phyloP scores from a whole-genome alignment of 2,329 filamentous ascomycete genomes.

The Neodidymelliopsis sp. region DNA sequence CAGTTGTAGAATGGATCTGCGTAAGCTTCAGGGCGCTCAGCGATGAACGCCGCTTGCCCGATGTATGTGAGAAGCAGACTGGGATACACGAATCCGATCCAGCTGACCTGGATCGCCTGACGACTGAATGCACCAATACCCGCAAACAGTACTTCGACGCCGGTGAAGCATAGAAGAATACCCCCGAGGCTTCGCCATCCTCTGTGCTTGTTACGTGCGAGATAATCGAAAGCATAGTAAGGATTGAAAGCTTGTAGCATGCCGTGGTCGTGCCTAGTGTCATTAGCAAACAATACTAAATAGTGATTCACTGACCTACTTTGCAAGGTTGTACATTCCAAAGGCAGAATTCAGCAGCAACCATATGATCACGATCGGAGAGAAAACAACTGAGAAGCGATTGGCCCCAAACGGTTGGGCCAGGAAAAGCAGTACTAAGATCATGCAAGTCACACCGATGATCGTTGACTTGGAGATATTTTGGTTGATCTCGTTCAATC shows the following conservation, averaged over 20 bases:
- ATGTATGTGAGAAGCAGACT: slow-evolving; percentile 72
- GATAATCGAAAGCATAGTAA: slow-evolving; percentile 67
- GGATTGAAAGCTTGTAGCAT: slow-evolving; percentile 63
- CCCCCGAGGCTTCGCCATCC: slow-evolving; percentile 73
- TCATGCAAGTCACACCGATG: slow-evolving; percentile 69
- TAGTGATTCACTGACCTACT: slow-evolving; percentile 14
- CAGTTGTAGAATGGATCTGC: slow-evolving; percentile 78
- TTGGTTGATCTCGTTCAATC: slow-evolving; percentile 63
- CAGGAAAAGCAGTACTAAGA: slow-evolving; percentile 68
- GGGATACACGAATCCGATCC: slow-evolving; percentile 73
- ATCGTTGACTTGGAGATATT: slow-evolving; percentile 65
- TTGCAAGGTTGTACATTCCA: slow-evolving; percentile 63
- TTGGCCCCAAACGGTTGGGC: slow-evolving; percentile 71
- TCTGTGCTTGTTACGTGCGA: slow-evolving; percentile 64
- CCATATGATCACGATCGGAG: slow-evolving; percentile 73
- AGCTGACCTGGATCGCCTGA: slow-evolving; percentile 74
- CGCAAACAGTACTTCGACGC: slow-evolving; percentile 77
- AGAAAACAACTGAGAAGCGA: slow-evolving; percentile 67
- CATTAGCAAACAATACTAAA: slow-evolving; percentile 20
- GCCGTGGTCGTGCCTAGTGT: slow-evolving; percentile 53
- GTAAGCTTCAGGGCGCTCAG: slow-evolving; percentile 65
- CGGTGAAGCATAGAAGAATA: slow-evolving; percentile 76
- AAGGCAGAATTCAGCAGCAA: slow-evolving; percentile 68
- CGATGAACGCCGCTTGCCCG: slow-evolving; percentile 79
- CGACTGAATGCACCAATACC: slow-evolving; percentile 80